phyloP scores from a whole-genome alignment of 805 yeast species.

The Candida golubevii region DNA sequence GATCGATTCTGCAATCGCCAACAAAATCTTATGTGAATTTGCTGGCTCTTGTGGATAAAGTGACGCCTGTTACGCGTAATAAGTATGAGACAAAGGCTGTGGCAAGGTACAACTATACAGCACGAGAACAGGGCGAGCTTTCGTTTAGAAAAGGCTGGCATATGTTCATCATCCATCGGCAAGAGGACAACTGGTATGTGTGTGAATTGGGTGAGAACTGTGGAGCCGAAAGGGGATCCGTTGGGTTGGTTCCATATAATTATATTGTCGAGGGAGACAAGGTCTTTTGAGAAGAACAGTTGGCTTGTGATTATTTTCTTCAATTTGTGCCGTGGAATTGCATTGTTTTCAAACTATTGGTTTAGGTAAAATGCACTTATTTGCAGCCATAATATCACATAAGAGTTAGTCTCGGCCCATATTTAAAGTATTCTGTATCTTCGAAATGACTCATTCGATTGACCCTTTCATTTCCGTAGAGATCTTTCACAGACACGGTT shows the following conservation, averaged over 20 bases:
- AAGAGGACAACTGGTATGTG: conserved; percentile 42
- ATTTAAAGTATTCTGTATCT: no score
- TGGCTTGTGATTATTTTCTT: no score
- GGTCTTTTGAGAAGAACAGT: conserved; percentile 7
- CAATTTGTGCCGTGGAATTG: no score
- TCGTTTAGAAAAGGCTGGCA: conserved; percentile 39
- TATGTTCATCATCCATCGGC: conserved; percentile 39
- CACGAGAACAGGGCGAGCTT: conserved; percentile 40
- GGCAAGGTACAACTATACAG: conserved; percentile 37
- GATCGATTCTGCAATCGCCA: conserved; percentile 30
- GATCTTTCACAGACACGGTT: no score
- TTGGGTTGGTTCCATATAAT: conserved; percentile 43
- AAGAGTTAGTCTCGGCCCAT: no score
- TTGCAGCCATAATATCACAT: no score
- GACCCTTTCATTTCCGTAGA: no score
- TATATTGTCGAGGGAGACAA: conserved; percentile 33
- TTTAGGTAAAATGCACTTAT: no score
- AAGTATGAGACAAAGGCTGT: conserved; percentile 33
- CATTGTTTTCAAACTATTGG: no score
- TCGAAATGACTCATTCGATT: no score
- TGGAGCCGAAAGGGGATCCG: conserved; percentile 27
- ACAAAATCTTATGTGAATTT: conserved; percentile 32
- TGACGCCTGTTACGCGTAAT: conserved; percentile 31
- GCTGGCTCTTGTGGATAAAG: conserved; percentile 23
- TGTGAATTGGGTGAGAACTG: conserved; percentile 39